Percentiles rank a stretch among this genome's conserved stretches.
These are phyloP conservation scores for Pontederia paniculata DNA, from an alignment of 176 grass and related monocot species.

Conservation along the genomic window DNA sequence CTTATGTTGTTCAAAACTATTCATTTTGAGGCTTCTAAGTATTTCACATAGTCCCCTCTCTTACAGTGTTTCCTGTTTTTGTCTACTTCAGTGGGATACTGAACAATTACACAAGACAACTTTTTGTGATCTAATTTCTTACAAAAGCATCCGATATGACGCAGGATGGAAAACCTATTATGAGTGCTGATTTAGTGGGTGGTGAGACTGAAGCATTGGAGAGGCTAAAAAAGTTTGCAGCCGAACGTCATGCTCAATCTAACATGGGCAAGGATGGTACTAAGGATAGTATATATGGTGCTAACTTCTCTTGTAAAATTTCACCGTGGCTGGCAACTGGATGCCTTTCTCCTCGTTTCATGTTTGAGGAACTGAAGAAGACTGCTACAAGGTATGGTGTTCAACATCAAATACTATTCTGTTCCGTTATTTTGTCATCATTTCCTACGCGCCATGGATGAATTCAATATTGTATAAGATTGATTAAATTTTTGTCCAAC, in stretches of 20 bases:
- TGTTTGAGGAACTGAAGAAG: constrained; percentile 92
- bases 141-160: neutral
- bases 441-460: too few species aligned
- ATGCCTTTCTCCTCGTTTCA: constrained; percentile 94
- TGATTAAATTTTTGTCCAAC: too few species aligned
- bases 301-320: constrained; percentile 99
- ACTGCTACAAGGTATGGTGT: constrained; percentile 50
- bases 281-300: constrained; percentile 78
- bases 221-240: constrained; percentile 80
- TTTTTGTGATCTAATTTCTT: too few species aligned
- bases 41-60: too few species aligned
- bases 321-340: constrained; percentile 88
- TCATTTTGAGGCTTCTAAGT: too few species aligned
- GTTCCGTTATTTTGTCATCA: neutral
- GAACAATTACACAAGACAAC: too few species aligned
- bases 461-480: too few species aligned
- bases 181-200: constrained; percentile 59
- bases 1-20: too few species aligned
- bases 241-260: constrained; percentile 55
- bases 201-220: constrained; percentile 84
- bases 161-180: constrained; percentile 57
- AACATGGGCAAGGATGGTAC: constrained; percentile 43
- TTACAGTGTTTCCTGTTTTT: too few species aligned
- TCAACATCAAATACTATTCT: neutral
- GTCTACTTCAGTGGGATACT: too few species aligned